Base-by-base conservation (phyloP, 371 early-diverging fungal species). In the Apophysomyces ossiformis region DNA sequence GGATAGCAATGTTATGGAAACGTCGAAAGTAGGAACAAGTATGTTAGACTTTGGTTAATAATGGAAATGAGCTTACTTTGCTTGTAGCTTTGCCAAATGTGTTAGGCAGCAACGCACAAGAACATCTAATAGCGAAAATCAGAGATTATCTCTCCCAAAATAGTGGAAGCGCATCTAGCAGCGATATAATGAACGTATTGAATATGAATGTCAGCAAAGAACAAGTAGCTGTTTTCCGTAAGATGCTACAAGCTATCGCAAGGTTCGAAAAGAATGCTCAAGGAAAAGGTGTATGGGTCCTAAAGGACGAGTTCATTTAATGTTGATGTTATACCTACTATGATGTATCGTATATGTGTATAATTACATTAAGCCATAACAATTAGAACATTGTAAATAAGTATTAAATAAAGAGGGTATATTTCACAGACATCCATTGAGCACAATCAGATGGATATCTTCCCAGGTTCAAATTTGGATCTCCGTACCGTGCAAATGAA, bases 191-290 rank as follows among this genome's bases (percentile, higher is more conserved):
- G 44, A 68, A 65, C 11, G 70, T 74, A 35, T 79, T 89, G 38
- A 63, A 77, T n/a, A 41, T 79, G 12, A 69, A 79, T 41, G 69
- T 89, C 3, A 71, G 68, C 11, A 71, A 76, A 41, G 84, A 85
- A 5, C 82, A 89, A 37, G 78, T 85, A 7, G 59, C 81, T 0
- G 71, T 88, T 4, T 91, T 91, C 64, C 77, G 85, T 32, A 87
- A 89, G 68, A 83, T 91, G 88, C 71, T 91, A 11, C 87, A 83
- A 65, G 88, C 82, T 2, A 87, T 91, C 38, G 90, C 90, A 1
- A 74, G 61, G 15, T 79, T 86, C 58, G 78, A 83, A 46, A 80
- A 77, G 68, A 69, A 75, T 21, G 44, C 44, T 13, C 4, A 75
- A 64, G 66, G 73, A 38, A 66, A 68, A 47, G 85, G 88, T 4